These are phyloP conservation scores for Ophiosphaerella herpotricha DNA, from an alignment of 2,329 filamentous ascomycete species.

Conservation along the genomic window DNA sequence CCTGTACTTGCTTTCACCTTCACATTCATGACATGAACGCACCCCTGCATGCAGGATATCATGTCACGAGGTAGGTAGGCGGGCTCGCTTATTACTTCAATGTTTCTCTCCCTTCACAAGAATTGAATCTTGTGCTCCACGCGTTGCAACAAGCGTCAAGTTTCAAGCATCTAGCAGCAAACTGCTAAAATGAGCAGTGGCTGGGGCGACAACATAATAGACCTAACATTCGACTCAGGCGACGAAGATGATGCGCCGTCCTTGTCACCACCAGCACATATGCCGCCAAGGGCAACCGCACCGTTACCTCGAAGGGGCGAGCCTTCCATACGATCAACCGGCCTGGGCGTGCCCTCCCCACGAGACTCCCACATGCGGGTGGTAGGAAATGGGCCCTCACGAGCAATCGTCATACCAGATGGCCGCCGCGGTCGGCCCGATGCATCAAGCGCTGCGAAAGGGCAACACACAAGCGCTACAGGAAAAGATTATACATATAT, in stretches of 20 bases:
- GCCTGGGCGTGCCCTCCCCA: no score
- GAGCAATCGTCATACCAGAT: not conserved
- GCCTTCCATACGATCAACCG: not conserved
- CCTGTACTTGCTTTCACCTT: not conserved
- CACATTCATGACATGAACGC: not conserved
- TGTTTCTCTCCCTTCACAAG: no score
- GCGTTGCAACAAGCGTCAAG: not conserved
- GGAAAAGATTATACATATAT: constrained; percentile 4
- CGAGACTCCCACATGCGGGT: no score
- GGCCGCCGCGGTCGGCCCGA: not conserved
- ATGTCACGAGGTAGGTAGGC: no score
- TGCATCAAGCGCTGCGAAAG: not conserved
- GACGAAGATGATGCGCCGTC: constrained; percentile 9
- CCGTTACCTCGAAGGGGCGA: constrained; percentile 3
- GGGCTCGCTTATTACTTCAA: no score
- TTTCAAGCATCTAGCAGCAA: not conserved
- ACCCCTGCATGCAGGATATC: not conserved
- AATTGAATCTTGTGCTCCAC: no score
- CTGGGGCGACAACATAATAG: constrained; percentile 19
- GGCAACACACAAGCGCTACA: not conserved
- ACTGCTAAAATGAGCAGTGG: constrained; percentile 25
- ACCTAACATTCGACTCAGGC: constrained; percentile 29
- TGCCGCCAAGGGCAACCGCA: not conserved
- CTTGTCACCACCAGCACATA: not conserved
- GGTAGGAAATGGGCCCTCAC: no score